Evolutionary conservation across 192 early-diverging fungal species (phyloP).

Genomic region (Coemansia sp.): DNA sequence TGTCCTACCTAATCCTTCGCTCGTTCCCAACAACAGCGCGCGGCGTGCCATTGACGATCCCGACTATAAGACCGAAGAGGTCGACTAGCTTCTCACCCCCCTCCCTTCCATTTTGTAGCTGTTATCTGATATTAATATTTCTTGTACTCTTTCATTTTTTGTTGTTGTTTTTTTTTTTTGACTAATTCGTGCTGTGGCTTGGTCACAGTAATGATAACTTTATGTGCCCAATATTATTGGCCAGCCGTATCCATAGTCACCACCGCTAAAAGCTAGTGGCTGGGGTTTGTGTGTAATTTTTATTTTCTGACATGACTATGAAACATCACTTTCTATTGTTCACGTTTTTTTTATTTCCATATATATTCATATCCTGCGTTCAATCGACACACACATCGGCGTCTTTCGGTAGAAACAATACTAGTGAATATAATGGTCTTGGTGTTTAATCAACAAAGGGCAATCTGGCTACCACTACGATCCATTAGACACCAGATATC

Average conservation of each 20-base stretch:
- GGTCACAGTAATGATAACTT: not conserved
- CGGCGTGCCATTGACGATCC: constrained; percentile 31
- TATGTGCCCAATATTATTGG: not conserved
- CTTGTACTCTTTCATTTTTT: constrained; percentile 9
- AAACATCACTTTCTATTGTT: not conserved
- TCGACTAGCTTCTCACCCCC: constrained; percentile 9
- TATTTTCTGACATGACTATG: not conserved
- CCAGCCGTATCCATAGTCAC: not conserved
- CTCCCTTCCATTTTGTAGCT: not conserved
- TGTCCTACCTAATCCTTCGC: constrained; percentile 60
- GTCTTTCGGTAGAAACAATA: not conserved
- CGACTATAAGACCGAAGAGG: constrained; percentile 30
- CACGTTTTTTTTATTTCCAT: not conserved
- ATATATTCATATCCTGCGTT: not conserved
- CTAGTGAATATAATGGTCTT: constrained; percentile 35
- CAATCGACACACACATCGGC: not conserved
- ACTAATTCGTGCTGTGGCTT: not conserved
- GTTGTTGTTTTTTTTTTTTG: not conserved
- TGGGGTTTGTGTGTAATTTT: not conserved
- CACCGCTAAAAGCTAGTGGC: not conserved
- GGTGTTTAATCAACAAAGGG: constrained; percentile 44
- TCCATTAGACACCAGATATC: constrained; percentile 39
- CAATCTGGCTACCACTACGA: constrained; percentile 49
- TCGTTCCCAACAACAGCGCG: constrained; percentile 18
- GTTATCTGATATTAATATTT: not conserved